These are phyloP conservation scores for Albophoma yamanashiensis DNA, from an alignment of 2,329 filamentous ascomycete genomes.

Conservation along the genomic window DNA sequence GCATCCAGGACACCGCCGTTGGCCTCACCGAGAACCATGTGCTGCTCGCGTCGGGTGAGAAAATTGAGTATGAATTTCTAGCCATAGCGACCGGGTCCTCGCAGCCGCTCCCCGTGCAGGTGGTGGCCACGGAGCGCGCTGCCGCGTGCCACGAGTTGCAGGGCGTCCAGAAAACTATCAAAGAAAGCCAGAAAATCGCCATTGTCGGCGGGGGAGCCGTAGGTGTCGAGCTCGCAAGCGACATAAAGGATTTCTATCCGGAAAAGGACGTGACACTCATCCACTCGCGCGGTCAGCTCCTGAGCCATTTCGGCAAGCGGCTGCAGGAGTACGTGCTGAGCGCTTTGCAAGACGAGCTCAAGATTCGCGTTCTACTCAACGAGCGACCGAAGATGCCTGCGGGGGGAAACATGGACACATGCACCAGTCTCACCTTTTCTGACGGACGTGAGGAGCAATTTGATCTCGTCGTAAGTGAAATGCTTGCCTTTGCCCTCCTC, in stretches of 20 bases:
- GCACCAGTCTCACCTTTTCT: not conserved
- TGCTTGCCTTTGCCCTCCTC: not conserved
- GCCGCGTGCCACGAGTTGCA: not conserved
- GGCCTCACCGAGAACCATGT: not conserved
- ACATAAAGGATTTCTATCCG: not conserved
- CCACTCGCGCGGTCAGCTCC: not conserved
- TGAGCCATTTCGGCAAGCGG: not conserved
- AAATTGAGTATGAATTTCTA: not conserved
- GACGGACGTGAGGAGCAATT: not conserved
- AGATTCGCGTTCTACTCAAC: not conserved
- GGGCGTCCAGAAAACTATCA: not conserved
- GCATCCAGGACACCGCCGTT: not conserved
- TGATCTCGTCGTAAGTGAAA: not conserved
- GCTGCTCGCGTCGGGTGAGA: not conserved
- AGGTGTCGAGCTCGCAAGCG: not conserved
- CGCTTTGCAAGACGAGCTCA: not conserved
- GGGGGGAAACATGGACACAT: not conserved
- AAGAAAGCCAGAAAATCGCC: not conserved
- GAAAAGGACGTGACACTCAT: not conserved
- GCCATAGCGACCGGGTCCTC: not conserved
- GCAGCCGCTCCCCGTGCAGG: not conserved
- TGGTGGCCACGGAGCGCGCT: not conserved
- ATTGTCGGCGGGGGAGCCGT: not conserved
- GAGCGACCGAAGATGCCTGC: not conserved
- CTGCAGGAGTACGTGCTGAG: not conserved